phyloP scores from a whole-genome alignment of 345 rosid species.

The Clarkia xantiana region DNA sequence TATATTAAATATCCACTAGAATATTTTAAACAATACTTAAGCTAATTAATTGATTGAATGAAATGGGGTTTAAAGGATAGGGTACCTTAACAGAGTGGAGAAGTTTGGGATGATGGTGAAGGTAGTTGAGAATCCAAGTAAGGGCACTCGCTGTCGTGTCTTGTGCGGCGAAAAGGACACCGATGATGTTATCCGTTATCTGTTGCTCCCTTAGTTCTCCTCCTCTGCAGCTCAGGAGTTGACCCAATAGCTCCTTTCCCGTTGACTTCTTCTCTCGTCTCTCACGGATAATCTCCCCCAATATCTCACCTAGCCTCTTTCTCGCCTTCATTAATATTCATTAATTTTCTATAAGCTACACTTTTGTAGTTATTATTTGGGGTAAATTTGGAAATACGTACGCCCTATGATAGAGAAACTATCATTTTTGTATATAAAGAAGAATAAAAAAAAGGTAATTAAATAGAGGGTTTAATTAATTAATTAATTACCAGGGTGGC shows the following conservation, averaged over 20 bases:
- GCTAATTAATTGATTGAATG: too few relatives aligned
- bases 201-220: conserved; percentile 27
- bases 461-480: too few relatives aligned
- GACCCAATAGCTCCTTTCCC: conserved; percentile 39
- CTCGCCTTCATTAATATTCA: conserved; percentile 42
- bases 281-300: conserved; percentile 43
- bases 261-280: conserved; percentile 40
- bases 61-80: neutral
- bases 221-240: conserved; percentile 33
- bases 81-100: conserved; percentile 60
- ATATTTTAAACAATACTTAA: too few relatives aligned
- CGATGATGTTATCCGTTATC: conserved; percentile 67
- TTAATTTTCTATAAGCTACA: neutral
- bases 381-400: too few relatives aligned
- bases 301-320: conserved; percentile 31
- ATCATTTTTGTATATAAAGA: too few relatives aligned
- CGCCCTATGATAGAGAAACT: too few relatives aligned
- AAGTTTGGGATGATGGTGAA: conserved; percentile 43
- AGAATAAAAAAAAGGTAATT: too few relatives aligned
- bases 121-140: conserved; percentile 81
- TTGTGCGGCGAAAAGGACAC: conserved; percentile 82
- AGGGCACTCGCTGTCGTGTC: conserved; percentile 80
- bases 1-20: too few relatives aligned
- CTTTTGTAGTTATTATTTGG: neutral
- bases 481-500: conserved; percentile 45